Percentiles rank a stretch among this genome's conserved stretches.
Evolutionary conservation across 2,329 filamentous ascomycete genomes (phyloP).

Genomic region (Penicillium brevicompactum): DNA sequence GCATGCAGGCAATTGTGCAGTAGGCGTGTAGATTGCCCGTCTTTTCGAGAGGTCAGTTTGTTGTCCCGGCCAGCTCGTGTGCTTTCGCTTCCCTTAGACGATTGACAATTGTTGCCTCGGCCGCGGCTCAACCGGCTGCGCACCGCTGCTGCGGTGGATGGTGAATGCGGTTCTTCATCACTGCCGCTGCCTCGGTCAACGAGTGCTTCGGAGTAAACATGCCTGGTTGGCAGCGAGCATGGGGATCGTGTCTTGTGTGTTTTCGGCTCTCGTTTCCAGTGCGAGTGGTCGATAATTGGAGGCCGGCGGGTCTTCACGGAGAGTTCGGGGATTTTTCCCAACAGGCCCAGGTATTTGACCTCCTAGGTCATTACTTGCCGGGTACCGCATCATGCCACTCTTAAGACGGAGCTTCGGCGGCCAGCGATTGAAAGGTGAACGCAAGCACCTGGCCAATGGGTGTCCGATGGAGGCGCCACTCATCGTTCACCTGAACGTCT

Average conservation of each 20-base stretch:
- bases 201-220: constrained; percentile 17
- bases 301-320: constrained; percentile 19
- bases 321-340: constrained; percentile 26
- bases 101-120: constrained; percentile 24
- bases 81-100: constrained; percentile 19
- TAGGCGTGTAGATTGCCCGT: constrained; percentile 15
- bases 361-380: constrained; percentile 24
- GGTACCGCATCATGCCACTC: constrained; percentile 27
- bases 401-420: constrained; percentile 19
- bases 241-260: constrained; percentile 20
- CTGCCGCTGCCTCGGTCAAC: constrained; percentile 21
- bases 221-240: constrained; percentile 15
- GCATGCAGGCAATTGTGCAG: constrained; percentile 26
- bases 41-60: constrained; percentile 18
- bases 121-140: constrained; percentile 24
- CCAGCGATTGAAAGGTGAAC: constrained; percentile 32
- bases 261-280: constrained; percentile 20
- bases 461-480: constrained; percentile 31
- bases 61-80: constrained; percentile 12
- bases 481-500: constrained; percentile 26
- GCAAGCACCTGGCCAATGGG: constrained; percentile 36
- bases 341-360: constrained; percentile 24
- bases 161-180: constrained; percentile 19
- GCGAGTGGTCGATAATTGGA: constrained; percentile 30
- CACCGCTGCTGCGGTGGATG: constrained; percentile 15